Base-by-base conservation (phyloP, 1,284 basidiomycete genomes). In the Irpex rosettiformis region DNA sequence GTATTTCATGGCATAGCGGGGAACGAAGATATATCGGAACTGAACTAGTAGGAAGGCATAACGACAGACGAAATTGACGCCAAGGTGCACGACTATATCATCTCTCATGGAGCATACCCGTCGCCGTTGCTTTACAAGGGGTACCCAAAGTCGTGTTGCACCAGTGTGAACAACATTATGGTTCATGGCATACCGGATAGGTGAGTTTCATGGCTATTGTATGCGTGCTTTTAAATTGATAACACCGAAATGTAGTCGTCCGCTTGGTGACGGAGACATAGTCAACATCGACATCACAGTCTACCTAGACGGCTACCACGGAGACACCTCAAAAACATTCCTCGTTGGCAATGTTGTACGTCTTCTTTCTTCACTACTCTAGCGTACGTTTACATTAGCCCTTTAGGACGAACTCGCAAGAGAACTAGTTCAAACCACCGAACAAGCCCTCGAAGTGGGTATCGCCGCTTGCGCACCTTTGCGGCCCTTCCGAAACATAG, bases 91-190 rank as follows among this genome's bases (percentile, higher is more conserved):
- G 78, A 87, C 10, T 86, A 83, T 60, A 88, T 94, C 58, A 65
- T 91, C 40, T 70, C 76, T 0, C 76, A 79, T 59, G 79, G 78
- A n/a, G 93, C 91, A 28, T 97, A 97, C 70, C 95, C 95, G 0
- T 95, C 93, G 1, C 93, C 95, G 0, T 75, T 97, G 30, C 80
- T 80, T 0, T 97, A 96, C 72, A 78, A 81, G 25, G 87, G 86
- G 6, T 96, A 89, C 69, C 94, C 94, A 4, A 88, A 86, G 64
- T 91, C 93, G 30, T 92, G 91, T 66, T 96, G 94, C 69, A 96
- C 94, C 18, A 91, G 89, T 66, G 75, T 91, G 55, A 97, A 98
- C 69, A 97, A 97, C 65, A 77, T 94, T 51, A 80, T 93, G 52
- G 83, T 81, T 40, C 93, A 96, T 69, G 93, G 94, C 0, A 92